Conservation (phyloP, 2,329 filamentous ascomycete species). For the Trichoderma sp. region DNA sequence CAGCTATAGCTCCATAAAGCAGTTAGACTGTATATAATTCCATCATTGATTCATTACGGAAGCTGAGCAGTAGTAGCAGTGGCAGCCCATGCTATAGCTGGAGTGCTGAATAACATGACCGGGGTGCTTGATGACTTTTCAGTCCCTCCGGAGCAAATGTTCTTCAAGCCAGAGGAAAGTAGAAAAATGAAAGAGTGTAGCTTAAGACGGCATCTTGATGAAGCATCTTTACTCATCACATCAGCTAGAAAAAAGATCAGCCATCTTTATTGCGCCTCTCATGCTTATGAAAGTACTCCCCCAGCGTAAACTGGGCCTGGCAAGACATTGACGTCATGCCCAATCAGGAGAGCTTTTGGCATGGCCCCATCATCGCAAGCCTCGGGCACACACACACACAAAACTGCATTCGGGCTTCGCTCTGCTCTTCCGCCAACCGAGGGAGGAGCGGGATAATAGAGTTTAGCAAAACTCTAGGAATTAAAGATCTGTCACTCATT, state of each 20-base stretch:
- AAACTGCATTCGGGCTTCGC: background rate
- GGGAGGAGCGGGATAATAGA: background rate
- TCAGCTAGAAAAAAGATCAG: background rate
- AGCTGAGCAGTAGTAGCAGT: too few relatives aligned
- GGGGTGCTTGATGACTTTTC: too few relatives aligned
- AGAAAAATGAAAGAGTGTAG: background rate
- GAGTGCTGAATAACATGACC: too few relatives aligned
- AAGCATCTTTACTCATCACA: background rate
- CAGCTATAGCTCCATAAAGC: too few relatives aligned
- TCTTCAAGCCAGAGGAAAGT: background rate
- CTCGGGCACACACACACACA: background rate
- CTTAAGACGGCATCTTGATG: background rate
- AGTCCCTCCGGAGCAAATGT: background rate
- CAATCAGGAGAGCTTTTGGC: background rate
- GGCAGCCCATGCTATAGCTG: too few relatives aligned
- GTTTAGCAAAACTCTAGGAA: background rate
- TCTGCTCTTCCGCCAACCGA: background rate
- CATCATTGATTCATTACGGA: too few relatives aligned
- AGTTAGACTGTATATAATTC: too few relatives aligned
- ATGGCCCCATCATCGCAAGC: conserved; percentile 10
- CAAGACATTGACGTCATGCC: conserved; percentile 16
- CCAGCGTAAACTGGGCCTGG: background rate
- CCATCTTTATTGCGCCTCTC: background rate
- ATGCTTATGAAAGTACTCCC: background rate
- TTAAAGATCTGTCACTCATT: background rate